Base-by-base conservation (phyloP, 2,329 filamentous ascomycete species). In the Xylariales sp. region DNA sequence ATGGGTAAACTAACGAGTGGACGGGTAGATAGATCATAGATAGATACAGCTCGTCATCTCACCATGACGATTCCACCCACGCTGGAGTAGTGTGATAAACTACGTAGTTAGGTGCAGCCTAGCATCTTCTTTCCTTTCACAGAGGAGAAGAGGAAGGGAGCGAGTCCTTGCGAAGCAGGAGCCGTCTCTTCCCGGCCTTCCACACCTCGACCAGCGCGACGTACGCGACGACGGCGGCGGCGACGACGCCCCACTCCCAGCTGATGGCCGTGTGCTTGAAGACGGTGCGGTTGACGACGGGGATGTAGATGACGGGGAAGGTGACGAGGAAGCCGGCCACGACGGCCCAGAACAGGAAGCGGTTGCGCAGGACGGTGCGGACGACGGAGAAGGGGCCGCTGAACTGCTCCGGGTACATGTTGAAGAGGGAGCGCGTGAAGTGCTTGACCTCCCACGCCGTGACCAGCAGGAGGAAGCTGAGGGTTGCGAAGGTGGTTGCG, bases 371-470 rank as follows among this genome's bases (percentile, higher is more conserved):
- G 12, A 93, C 81, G n/a, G 90, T 91, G 72, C 79, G 80, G 74
- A 87, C 84, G 10, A 88, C 81, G 0, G 85, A 84, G 48, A 84
- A 64, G 1, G 63, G 58, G 5, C 63, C 86, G 3, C 73, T 72
- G 80, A 83, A 86, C 41, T 81, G 77, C 69, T 84, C 81, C 0
- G 83, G 83, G 67, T 89, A 83, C 87, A 92, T 90, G 73, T 85
- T 83, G 80, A 93, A 93, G 72, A 93, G 84, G 23, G 87, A 90
- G 53, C 89, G 86, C 16, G 87, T 87, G 78, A 91, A 90, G 72
- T 92, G 88, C 76, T 92, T 89, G 75, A 91, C 89, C 79, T 93
- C 90, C 90, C 90, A 93, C 0, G 91, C 89, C 0, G 90, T 89
- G 64, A 92, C 85, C 6, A 93, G 82, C 5, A 91, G 83, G 55